A percentile compares a stretch with the other conserved stretches of the same genome.
phyloP scores from a whole-genome alignment of 1,284 basidiomycete species.

The Ustilago xerochloae region DNA sequence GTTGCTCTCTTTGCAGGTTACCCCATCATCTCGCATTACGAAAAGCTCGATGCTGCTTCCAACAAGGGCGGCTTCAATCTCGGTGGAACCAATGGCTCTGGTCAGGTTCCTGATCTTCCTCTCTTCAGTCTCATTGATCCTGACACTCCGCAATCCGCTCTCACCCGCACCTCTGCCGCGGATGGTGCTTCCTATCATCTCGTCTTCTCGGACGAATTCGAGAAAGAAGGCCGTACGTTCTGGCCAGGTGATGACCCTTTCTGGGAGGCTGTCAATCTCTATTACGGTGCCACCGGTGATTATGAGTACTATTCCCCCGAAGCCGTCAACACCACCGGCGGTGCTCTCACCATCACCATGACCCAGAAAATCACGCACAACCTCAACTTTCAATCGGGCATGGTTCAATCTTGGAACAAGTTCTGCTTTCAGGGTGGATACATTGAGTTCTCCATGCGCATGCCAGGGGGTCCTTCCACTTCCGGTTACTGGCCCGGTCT shows the following conservation, averaged over 20 bases:
- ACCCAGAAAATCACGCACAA: slow-evolving; percentile 51
- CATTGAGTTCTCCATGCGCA: slow-evolving; percentile 58
- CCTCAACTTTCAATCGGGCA: slow-evolving; percentile 63
- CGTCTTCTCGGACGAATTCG: slow-evolving; percentile 63
- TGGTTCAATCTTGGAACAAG: slow-evolving; percentile 65
- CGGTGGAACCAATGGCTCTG: slow-evolving; percentile 73
- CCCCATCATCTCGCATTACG: slow-evolving; percentile 53
- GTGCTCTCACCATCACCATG: slow-evolving; percentile 51
- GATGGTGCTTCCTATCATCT: slow-evolving; percentile 49
- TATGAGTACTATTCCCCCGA: slow-evolving; percentile 58
- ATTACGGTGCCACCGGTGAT: slow-evolving; percentile 55
- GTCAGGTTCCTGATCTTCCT: slow-evolving; percentile 59
- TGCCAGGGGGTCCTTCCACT: slow-evolving; percentile 57
- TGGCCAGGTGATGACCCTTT: slow-evolving; percentile 63
- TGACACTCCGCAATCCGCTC: slow-evolving; percentile 50
- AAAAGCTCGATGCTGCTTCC: slow-evolving; percentile 13
- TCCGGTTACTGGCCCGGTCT: slow-evolving; percentile 71
- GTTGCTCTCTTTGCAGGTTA: slow-evolving; percentile 57
- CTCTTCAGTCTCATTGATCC: slow-evolving; percentile 46
- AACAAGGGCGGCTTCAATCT: slow-evolving; percentile 71
- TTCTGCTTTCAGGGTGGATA: slow-evolving; percentile 68
- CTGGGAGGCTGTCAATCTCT: slow-evolving; percentile 59
- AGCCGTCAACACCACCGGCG: slow-evolving; percentile 57
- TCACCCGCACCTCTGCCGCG: slow-evolving; percentile 29
- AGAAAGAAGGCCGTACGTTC: slow-evolving; percentile 59